Evolutionary conservation across 805 yeast species (phyloP).

Genomic region (Jamesozyma spencerorum): DNA sequence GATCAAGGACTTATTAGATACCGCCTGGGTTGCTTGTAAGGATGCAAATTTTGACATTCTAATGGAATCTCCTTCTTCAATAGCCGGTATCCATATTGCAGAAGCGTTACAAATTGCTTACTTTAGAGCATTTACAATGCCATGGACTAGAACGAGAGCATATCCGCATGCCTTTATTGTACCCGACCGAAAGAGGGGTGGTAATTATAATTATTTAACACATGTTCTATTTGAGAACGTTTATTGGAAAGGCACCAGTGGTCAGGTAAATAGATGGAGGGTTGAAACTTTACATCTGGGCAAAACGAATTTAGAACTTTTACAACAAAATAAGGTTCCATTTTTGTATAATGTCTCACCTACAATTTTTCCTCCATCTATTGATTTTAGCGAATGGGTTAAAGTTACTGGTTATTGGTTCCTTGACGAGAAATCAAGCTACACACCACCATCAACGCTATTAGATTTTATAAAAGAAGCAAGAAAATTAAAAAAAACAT

Average conservation of each 20-base stretch:
- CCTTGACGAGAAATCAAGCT: slow-evolving; percentile 53
- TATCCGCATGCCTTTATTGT: slow-evolving; percentile 95
- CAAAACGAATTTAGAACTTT: slow-evolving; percentile 55
- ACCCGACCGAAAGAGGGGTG: slow-evolving; percentile 88
- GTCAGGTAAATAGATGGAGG: slow-evolving; percentile 85
- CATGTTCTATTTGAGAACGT: slow-evolving; percentile 89
- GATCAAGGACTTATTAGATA: slow-evolving; percentile 61
- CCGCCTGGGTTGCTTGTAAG: slow-evolving; percentile 86
- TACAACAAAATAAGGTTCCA: slow-evolving; percentile 77
- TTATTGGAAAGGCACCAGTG: slow-evolving; percentile 85
- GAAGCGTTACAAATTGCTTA: slow-evolving; percentile 86
- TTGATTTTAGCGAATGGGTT: slow-evolving; percentile 93
- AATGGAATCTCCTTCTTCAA: slow-evolving; percentile 92
- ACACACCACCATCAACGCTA: slow-evolving; percentile 53
- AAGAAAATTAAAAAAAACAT: slow-evolving; percentile 46
- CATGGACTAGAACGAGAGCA: slow-evolving; percentile 93
- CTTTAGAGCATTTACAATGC: slow-evolving; percentile 95
- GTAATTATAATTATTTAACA: slow-evolving; percentile 84
- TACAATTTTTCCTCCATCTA: slow-evolving; percentile 79
- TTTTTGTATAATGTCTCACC: slow-evolving; percentile 87
- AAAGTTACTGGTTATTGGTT: slow-evolving; percentile 95
- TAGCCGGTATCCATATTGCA: slow-evolving; percentile 93
- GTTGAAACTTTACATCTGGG: slow-evolving; percentile 53
- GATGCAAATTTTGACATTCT: slow-evolving; percentile 52
- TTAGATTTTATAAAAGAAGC: slow-evolving; percentile 56